Evolutionary conservation across 129 eudicot genomes (phyloP).

Genomic region (Chrysanthemum seticuspe): DNA sequence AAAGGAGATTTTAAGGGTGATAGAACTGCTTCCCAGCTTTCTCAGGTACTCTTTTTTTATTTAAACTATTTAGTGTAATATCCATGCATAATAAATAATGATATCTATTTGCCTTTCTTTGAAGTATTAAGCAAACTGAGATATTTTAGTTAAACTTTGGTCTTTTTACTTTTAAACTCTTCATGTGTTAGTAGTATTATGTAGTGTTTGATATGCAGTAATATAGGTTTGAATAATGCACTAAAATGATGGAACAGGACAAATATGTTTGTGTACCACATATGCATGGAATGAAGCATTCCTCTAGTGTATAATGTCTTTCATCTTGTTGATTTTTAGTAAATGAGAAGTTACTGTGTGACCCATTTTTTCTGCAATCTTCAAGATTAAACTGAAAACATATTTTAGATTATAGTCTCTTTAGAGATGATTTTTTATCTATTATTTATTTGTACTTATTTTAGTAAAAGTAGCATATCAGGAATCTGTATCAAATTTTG

Average conservation of each 20-base stretch:
- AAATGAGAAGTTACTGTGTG: background rate
- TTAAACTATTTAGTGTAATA: background rate
- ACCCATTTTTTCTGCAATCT: background rate
- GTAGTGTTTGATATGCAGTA: background rate
- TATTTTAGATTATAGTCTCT: too few relatives aligned
- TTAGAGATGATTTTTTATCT: too few relatives aligned
- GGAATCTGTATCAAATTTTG: too few relatives aligned
- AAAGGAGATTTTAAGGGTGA: constrained; percentile 74
- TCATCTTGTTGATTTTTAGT: background rate
- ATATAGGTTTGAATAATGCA: background rate
- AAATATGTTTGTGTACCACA: background rate
- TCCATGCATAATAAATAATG: background rate
- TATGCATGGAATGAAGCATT: background rate
- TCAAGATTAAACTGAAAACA: background rate
- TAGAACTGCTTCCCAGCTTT: constrained; percentile 76
- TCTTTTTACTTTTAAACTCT: background rate
- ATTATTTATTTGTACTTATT: too few relatives aligned
- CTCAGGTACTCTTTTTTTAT: constrained; percentile 50
- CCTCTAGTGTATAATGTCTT: background rate
- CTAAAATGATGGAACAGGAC: background rate
- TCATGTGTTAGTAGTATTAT: background rate
- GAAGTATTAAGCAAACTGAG: background rate
- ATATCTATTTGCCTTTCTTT: background rate
- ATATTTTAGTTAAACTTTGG: background rate
- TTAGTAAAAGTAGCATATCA: too few relatives aligned